Base-by-base conservation (phyloP, 345 rosid species). In the Punica granatum region DNA sequence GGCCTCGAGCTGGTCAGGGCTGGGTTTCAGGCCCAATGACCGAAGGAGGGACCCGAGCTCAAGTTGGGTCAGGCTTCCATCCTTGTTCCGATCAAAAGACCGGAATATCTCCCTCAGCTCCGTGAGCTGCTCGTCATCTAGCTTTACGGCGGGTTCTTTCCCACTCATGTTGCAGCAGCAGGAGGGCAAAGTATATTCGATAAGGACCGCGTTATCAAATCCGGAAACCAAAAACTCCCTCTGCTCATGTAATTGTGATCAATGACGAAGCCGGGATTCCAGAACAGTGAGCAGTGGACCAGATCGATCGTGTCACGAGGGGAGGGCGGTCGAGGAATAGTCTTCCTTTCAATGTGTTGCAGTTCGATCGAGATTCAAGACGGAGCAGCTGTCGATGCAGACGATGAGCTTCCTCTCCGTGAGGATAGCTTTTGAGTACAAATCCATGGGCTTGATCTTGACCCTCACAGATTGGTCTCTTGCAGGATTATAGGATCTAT, bases 11-110 rank as follows among this genome's bases (percentile, higher is more conserved):
- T 88, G 88, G 39, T 90, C 96, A 3, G 81, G 74, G 75, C 93
- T 85, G 1, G 96, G 92, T 62, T 85, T 87, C 25, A 90, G 69
- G 12, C 92, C 86, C 0, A 92, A 70, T 1, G 96, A 88, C 46
- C 97, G 84, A 66, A 92, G 77, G 56, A 92, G 87, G 11, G 96
- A 90, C 59, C 92, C 92, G 6, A 92, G 79, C 82, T 92, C 96
- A 13, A 88, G 85, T 62, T 92, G 93, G 0, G 98, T 92, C 61
- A 92, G 75, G 72, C 97, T 84, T 1, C 96, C 98, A 66, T 88
- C 96, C 35, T 87, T 86, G 86, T 90, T 88, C 63, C 90, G 67
- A 69, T 92, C 97, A 9, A 92, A 92, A 3, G 92, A 84, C 23
- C 92, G 79, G 73, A 92, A 92, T 32, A 88, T 87, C 70, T 90